Percentiles rank a stretch among this genome's conserved stretches.
These are phyloP conservation scores for Posidonia australis DNA, from an alignment of 106 monocot species.

Conservation along the genomic window DNA sequence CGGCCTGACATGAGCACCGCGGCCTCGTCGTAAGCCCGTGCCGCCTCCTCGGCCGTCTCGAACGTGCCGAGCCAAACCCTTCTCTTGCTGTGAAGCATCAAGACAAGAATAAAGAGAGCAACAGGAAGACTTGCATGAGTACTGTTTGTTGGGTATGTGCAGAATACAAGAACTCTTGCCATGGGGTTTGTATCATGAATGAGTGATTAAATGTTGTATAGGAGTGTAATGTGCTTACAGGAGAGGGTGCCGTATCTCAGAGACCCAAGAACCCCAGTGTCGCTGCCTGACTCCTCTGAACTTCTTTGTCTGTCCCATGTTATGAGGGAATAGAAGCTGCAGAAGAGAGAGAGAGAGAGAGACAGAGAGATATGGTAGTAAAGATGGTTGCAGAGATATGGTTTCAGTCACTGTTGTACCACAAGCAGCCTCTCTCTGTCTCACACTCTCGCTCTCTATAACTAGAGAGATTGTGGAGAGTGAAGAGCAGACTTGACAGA, in stretches of 20 bases:
- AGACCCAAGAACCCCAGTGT: slow-evolving; percentile 99
- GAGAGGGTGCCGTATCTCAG: slow-evolving; percentile 88
- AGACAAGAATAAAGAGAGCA: not conserved
- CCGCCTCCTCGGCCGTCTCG: slow-evolving; percentile 89
- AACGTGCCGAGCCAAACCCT: slow-evolving; percentile 97
- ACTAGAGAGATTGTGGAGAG: not conserved
- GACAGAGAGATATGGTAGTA: not conserved
- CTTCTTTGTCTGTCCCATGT: slow-evolving; percentile 91
- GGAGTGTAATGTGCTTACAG: slow-evolving; percentile 76
- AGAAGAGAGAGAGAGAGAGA: not conserved
- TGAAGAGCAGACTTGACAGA: not conserved
- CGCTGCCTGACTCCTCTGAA: slow-evolving; percentile 94
- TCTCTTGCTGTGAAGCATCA: slow-evolving; percentile 34
- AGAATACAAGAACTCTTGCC: no score
- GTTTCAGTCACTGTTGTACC: not conserved
- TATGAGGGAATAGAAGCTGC: not conserved
- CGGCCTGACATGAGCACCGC: slow-evolving; percentile 82
- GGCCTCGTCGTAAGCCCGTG: slow-evolving; percentile 86
- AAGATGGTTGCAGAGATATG: not conserved
- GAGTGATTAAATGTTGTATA: no score
- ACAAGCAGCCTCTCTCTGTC: not conserved
- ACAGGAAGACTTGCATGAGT: no score
- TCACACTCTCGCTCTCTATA: not conserved
- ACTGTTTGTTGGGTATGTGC: no score
- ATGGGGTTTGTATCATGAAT: no score